Conservation (phyloP, 768 basidiomycete genomes). For the Lenzites betulinus region DNA sequence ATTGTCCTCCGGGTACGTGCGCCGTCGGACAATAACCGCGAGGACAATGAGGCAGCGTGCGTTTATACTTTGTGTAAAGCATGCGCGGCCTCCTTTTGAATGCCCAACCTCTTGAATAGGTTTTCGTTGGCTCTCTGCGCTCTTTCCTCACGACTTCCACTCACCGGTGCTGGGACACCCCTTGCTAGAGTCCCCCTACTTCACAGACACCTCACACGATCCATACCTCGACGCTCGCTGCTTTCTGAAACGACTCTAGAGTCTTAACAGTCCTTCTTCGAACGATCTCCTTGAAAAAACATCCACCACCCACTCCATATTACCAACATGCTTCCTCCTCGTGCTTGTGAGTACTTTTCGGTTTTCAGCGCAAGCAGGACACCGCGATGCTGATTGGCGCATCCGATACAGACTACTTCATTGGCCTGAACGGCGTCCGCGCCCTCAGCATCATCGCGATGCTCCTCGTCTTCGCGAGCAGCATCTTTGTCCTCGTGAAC, state of each 20-base stretch:
- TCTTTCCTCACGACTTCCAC: conserved; percentile 17
- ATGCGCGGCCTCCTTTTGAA: background rate
- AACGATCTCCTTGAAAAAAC: background rate
- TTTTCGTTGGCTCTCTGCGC: conserved; percentile 13
- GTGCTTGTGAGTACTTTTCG: conserved; percentile 45
- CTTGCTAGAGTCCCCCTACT: background rate
- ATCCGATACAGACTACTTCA: conserved; percentile 53
- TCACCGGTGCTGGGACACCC: conserved; percentile 33
- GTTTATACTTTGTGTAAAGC: conserved; percentile 12
- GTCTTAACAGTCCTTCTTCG: background rate
- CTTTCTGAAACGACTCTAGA: conserved; percentile 5
- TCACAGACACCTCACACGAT: conserved; percentile 5
- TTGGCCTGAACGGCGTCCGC: conserved; percentile 78
- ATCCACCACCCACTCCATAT: background rate
- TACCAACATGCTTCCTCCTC: conserved; percentile 43
- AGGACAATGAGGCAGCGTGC: conserved; percentile 12
- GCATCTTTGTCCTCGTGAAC: conserved; percentile 69
- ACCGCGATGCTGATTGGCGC: background rate
- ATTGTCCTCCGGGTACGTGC: conserved; percentile 8
- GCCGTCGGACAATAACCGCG: conserved; percentile 9
- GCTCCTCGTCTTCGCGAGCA: conserved; percentile 78
- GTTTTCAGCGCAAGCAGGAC: background rate
- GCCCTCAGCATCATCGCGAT: conserved; percentile 78
- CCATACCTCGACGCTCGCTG: conserved; percentile 2
- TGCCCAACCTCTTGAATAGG: conserved; percentile 16